A percentile compares a stretch with the other conserved stretches of the same genome.
phyloP scores from a whole-genome alignment of 352 stramenopile genomes.

The Globisporangium rhizosaccharum region DNA sequence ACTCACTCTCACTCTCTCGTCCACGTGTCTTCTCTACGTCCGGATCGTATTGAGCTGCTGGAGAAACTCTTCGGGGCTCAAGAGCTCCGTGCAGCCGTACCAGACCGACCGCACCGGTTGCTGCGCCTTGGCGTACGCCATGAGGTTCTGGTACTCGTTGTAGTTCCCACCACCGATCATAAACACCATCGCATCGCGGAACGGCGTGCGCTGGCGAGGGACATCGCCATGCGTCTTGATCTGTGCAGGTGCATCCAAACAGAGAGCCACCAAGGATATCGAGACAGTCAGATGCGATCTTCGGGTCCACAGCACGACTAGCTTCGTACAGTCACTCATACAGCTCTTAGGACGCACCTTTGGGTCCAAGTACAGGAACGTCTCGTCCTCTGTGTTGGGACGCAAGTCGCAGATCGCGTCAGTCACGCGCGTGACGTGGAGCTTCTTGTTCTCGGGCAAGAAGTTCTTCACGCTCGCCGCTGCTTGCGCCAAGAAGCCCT shows the following conservation, averaged over 20 bases:
- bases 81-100: slow-evolving; percentile 87
- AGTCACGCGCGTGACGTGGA: slow-evolving; percentile 76
- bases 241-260: slow-evolving; percentile 14
- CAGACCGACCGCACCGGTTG: slow-evolving; percentile 65
- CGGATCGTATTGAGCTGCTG: slow-evolving; percentile 73
- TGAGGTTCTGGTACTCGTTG: slow-evolving; percentile 85
- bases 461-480: slow-evolving; percentile 86
- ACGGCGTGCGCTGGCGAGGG: slow-evolving; percentile 68
- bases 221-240: slow-evolving; percentile 73
- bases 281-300: too few species aligned
- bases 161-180: slow-evolving; percentile 86
- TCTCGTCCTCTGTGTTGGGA: slow-evolving; percentile 78
- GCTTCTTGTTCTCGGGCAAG: slow-evolving; percentile 83
- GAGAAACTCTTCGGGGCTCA: slow-evolving; percentile 88
- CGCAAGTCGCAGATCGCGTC: slow-evolving; percentile 81
- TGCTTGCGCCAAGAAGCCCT: slow-evolving; percentile 76
- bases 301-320: not conserved
- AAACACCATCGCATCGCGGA: slow-evolving; percentile 84
- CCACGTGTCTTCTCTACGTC: slow-evolving; percentile 21
- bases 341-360: slow-evolving; percentile 33
- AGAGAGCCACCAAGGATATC: not conserved
- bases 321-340: not conserved
- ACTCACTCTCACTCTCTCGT: too few species aligned
- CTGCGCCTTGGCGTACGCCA: slow-evolving; percentile 73
- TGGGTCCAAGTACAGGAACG: slow-evolving; percentile 81